Percentiles rank a stretch among this genome's conserved stretches.
Evolutionary conservation across 768 basidiomycete species (phyloP).

Genomic region (Lactarius trivialis): DNA sequence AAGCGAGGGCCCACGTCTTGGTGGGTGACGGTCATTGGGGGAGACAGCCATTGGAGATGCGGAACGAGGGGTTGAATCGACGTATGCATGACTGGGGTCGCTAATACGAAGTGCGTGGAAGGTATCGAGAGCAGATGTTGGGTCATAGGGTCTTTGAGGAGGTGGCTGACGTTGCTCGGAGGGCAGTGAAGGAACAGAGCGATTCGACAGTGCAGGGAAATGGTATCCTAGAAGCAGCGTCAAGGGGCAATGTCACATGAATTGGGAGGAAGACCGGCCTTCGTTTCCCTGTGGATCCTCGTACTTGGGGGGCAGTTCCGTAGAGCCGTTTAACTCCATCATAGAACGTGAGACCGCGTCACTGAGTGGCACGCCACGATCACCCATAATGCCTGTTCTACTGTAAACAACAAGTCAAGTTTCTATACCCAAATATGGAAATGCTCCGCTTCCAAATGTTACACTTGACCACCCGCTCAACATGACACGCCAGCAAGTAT

Average conservation of each 20-base stretch:
- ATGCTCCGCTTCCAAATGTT: neutral
- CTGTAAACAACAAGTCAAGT: neutral
- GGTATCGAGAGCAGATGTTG: slow-evolving; percentile 41
- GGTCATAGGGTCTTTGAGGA: slow-evolving; percentile 32
- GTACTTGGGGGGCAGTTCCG: neutral
- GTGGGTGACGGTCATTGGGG: slow-evolving; percentile 25
- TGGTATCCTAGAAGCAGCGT: slow-evolving; percentile 6
- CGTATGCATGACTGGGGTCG: slow-evolving; percentile 34
- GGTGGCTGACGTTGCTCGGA: slow-evolving; percentile 11
- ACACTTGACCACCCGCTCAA: neutral
- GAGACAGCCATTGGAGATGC: slow-evolving; percentile 51
- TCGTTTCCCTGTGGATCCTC: neutral
- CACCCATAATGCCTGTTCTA: too few relatives aligned
- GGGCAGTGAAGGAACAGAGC: slow-evolving; percentile 15
- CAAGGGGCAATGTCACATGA: neutral
- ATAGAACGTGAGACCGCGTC: slow-evolving; percentile 10
- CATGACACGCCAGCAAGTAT: slow-evolving; percentile 4
- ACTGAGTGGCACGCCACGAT: neutral
- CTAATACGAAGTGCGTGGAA: slow-evolving; percentile 50
- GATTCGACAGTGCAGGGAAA: slow-evolving; percentile 8
- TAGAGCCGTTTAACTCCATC: neutral
- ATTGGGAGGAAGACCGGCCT: neutral
- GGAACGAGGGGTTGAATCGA: slow-evolving; percentile 48
- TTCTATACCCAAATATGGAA: neutral
- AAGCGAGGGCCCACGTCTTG: slow-evolving; percentile 25